A percentile compares a stretch with the other conserved stretches of the same genome.
These are phyloP conservation scores for Paracorniculantispora psalliotae DNA, from an alignment of 2,329 filamentous ascomycete species.

Conservation along the genomic window DNA sequence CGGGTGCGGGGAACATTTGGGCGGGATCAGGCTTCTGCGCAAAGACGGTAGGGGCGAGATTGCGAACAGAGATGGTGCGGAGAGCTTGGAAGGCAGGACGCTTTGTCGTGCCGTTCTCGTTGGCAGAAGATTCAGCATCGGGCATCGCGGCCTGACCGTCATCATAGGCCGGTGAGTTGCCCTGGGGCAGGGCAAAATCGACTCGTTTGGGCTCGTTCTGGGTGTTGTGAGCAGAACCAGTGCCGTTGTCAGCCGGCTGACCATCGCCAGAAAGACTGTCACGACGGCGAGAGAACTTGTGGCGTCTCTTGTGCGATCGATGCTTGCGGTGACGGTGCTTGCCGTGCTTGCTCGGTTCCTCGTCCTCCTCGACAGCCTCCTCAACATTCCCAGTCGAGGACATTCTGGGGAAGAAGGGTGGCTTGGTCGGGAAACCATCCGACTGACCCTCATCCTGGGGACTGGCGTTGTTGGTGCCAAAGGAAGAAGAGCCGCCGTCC, in stretches of 20 bases:
- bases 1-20: conserved; percentile 22
- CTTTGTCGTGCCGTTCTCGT: conserved; percentile 13
- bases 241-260: conserved; percentile 27
- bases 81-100: conserved; percentile 49
- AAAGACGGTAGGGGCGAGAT: conserved; percentile 69
- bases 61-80: conserved; percentile 59
- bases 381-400: conserved; percentile 34
- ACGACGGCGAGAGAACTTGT: conserved; percentile 17
- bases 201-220: conserved; percentile 49
- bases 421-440: conserved; percentile 34
- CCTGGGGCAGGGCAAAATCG: conserved; percentile 46
- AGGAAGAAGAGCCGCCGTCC: conserved; percentile 36
- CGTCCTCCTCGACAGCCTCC: conserved; percentile 43
- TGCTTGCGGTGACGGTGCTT: conserved; percentile 32
- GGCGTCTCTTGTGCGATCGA: conserved; percentile 35
- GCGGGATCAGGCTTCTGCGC: conserved; percentile 36
- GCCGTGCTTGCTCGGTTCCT: conserved; percentile 24
- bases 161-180: background rate
- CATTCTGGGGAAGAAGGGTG: conserved; percentile 31
- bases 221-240: conserved; percentile 14
- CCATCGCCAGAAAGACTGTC: conserved; percentile 25
- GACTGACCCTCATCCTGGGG: conserved; percentile 34
- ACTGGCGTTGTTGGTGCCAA: conserved; percentile 31
- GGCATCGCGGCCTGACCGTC: background rate
- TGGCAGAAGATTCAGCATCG: background rate